Conservation (phyloP, 164 flowering plant genomes). For the Protea cynaroides region DNA sequence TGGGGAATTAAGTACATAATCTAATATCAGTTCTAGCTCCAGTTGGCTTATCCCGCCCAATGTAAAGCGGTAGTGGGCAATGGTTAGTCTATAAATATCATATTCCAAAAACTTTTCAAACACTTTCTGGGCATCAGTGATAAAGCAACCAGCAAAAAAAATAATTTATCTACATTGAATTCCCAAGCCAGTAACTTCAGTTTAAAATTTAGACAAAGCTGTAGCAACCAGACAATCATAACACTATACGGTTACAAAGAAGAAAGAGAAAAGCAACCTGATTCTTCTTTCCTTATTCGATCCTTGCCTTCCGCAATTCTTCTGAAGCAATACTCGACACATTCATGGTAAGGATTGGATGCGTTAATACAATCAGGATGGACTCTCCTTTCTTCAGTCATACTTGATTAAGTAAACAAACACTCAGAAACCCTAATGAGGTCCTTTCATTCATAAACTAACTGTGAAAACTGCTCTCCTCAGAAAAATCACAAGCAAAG, state of each 20-base stretch:
- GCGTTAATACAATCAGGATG: slow-evolving; percentile 85
- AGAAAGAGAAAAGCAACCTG: slow-evolving; percentile 20
- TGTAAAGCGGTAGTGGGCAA: too few relatives aligned
- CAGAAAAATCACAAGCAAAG: too few relatives aligned
- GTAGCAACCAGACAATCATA: not conserved
- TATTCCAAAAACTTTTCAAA: too few relatives aligned
- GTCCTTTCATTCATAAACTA: too few relatives aligned
- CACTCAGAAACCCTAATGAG: too few relatives aligned
- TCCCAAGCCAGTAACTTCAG: not conserved
- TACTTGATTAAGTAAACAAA: slow-evolving; percentile 1
- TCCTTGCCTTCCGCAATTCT: slow-evolving; percentile 60
- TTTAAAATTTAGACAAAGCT: not conserved
- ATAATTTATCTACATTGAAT: not conserved
- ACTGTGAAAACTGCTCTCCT: too few relatives aligned
- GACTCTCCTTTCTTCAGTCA: slow-evolving; percentile 49
- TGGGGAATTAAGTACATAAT: too few relatives aligned
- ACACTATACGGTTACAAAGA: not conserved
- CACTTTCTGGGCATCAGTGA: too few relatives aligned
- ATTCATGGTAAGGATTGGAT: slow-evolving; percentile 76
- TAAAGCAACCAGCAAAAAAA: not conserved
- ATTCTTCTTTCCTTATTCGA: slow-evolving; percentile 13
- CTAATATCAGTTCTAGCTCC: too few relatives aligned
- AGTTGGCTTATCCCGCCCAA: too few relatives aligned
- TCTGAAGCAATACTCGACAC: slow-evolving; percentile 71
- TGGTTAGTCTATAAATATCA: too few relatives aligned